phyloP scores from a whole-genome alignment of 148 eudicot species.

The Camellia lanceoleosa region DNA sequence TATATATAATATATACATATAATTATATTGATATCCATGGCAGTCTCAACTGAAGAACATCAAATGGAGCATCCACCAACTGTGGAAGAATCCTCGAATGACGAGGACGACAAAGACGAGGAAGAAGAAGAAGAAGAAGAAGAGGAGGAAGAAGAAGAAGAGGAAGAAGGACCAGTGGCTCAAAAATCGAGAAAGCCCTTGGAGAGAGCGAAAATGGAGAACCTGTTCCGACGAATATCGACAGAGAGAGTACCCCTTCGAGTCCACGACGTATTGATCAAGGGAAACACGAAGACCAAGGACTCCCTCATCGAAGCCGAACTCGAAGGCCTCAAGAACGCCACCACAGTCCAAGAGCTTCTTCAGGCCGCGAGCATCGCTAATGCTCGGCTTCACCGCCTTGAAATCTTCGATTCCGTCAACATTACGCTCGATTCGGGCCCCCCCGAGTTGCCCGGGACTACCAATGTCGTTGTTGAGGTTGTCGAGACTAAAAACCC shows the following conservation, averaged over 20 bases:
- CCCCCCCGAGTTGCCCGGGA: slow-evolving; percentile 74
- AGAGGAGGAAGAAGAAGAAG: slow-evolving; percentile 28
- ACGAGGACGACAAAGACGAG: slow-evolving; percentile 24
- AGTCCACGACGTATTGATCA: slow-evolving; percentile 73
- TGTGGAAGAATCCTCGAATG: slow-evolving; percentile 7
- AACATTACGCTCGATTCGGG: slow-evolving; percentile 67
- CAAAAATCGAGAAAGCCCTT: slow-evolving; percentile 22
- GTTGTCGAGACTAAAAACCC: slow-evolving; percentile 60
- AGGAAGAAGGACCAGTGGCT: slow-evolving; percentile 16
- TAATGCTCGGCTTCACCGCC: slow-evolving; percentile 38
- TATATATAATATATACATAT: background rate
- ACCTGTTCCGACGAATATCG: slow-evolving; percentile 37
- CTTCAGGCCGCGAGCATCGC: slow-evolving; percentile 58
- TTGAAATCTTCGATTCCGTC: slow-evolving; percentile 70
- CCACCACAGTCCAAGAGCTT: slow-evolving; percentile 60
- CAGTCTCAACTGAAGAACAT: slow-evolving; percentile 12
- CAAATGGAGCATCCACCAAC: slow-evolving; percentile 8
- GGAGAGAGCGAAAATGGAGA: slow-evolving; percentile 43
- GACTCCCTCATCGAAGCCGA: slow-evolving; percentile 65
- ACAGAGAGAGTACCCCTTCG: slow-evolving; percentile 53
- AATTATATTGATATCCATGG: background rate
- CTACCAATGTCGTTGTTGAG: slow-evolving; percentile 67
- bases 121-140: slow-evolving; percentile 23
- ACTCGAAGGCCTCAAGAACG: slow-evolving; percentile 45
- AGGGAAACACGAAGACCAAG: slow-evolving; percentile 70